Percentiles rank a stretch among this genome's conserved stretches.
Conservation (phyloP, 306 rosid species). For the Hylodesmum podocarpum region DNA sequence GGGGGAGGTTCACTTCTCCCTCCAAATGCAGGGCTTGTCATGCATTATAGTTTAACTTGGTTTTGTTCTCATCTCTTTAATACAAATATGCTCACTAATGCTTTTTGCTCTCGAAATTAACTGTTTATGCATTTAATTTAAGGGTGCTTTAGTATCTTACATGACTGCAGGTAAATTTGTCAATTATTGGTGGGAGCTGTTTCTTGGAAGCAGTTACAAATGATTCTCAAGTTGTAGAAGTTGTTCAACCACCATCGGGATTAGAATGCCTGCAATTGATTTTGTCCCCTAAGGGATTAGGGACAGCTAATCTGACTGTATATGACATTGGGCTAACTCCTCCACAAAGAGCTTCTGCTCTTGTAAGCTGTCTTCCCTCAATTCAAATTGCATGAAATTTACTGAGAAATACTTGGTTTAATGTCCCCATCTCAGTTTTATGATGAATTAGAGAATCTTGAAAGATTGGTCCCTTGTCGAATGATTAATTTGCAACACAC, state of each 20-base stretch:
- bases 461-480: constrained; percentile 8
- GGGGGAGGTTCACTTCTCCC: background rate
- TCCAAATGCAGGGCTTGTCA: background rate
- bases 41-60: background rate
- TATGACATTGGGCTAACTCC: constrained; percentile 79
- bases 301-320: constrained; percentile 72
- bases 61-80: background rate
- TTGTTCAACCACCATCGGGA: constrained; percentile 60
- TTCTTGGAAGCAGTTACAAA: constrained; percentile 76
- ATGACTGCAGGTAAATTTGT: constrained; percentile 58
- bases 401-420: constrained; percentile 17
- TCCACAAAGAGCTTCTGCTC: constrained; percentile 69
- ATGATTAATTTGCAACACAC: background rate
- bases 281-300: constrained; percentile 79
- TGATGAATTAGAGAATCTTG: constrained; percentile 1
- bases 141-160: constrained; percentile 9
- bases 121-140: constrained; percentile 2
- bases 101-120: constrained; percentile 14
- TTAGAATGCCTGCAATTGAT: constrained; percentile 64
- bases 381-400: constrained; percentile 23
- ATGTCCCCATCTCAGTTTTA: constrained; percentile 1
- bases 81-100: background rate
- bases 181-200: constrained; percentile 95
- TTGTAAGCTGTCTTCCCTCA: constrained; percentile 49
- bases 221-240: constrained; percentile 77